Base-by-base conservation (phyloP, 169 alveolate genomes). In the Babesia microti region DNA sequence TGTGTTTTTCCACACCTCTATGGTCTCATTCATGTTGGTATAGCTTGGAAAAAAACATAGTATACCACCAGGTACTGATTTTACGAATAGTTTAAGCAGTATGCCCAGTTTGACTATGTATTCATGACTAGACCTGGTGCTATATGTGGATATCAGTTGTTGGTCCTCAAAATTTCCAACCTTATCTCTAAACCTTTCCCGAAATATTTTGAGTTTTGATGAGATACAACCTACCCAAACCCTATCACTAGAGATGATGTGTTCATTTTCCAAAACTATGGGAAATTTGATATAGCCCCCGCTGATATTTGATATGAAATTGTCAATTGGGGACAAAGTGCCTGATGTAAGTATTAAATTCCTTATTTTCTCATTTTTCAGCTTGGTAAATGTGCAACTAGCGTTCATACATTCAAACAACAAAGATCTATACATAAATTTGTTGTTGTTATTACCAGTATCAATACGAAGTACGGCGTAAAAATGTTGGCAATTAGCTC, bases 281-380 rank as follows among this genome's bases (percentile, higher is more conserved):
- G 81, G 73, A 68, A 89, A 92, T 42, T 75, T 48, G n/a, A 88
- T 48, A 51, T 79, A 79, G 45, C 61, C 55, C 12, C 90, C 85
- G 9, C 89, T 79, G 5, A 92, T 58, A 52, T 87, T 93, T 15
- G 76, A 80, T 39, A 87, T 86, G 61, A 89, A 72, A 24, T 89
- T 83, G 39, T 68, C 80, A 29, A 90, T 67, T 7, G 98, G 98
- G 0, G 94, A 78, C 53, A 92, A 75, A 6, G 97, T 92, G 0
- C 97, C 98, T 11, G 97, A 90, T 1, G 98, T 90, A 28, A 92
- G 85, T 22, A 90, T 76, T 7, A 87, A 65, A 0, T 92, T 79
- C 51, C 86, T 68, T 9, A 75, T 70, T 39, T 79, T 88, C 35
- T 80, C 72, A 21, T 78, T 59, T 52, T 68, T 49, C 19, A 65